Percentiles rank a stretch among this genome's conserved stretches.
phyloP scores from a whole-genome alignment of 306 rosid genomes.

The Trifolium subterraneum region DNA sequence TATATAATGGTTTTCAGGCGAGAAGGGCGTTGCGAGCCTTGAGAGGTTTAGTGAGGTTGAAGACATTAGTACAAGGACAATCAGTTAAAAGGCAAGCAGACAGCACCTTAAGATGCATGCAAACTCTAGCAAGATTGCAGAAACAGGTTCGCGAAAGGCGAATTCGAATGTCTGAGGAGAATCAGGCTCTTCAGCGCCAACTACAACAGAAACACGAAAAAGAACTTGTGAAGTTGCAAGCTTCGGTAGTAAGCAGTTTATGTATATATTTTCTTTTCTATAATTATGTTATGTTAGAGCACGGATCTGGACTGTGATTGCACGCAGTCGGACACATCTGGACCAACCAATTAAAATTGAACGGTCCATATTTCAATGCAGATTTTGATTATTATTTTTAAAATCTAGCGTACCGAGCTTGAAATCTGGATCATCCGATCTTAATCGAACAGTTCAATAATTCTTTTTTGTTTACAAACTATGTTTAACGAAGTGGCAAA shows the following conservation, averaged over 20 bases:
- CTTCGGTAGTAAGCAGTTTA: constrained; percentile 59
- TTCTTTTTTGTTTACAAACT: neutral
- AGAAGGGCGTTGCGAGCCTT: constrained; percentile 77
- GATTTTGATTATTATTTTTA: too few relatives aligned
- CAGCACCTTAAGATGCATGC: constrained; percentile 76
- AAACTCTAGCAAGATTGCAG: constrained; percentile 73
- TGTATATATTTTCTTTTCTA: constrained; percentile 19
- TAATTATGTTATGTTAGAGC: neutral
- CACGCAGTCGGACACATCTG: neutral
- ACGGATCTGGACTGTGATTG: neutral
- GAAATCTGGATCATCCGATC: neutral
- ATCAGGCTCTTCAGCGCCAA: constrained; percentile 69
- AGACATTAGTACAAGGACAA: constrained; percentile 64
- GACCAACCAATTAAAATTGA: neutral
- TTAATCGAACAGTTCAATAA: neutral
- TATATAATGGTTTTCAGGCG: constrained; percentile 53
- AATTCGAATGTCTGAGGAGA: constrained; percentile 82
- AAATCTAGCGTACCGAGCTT: neutral
- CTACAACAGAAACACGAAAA: constrained; percentile 63
- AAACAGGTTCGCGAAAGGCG: constrained; percentile 73
- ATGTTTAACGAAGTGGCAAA: constrained; percentile 29
- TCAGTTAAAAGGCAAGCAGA: constrained; percentile 71
- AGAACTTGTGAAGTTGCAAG: constrained; percentile 60
- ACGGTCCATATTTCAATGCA: neutral
- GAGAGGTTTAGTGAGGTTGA: constrained; percentile 82